Conservation (phyloP, 2,329 filamentous ascomycete genomes). For the Verticillium zaregamsianum region DNA sequence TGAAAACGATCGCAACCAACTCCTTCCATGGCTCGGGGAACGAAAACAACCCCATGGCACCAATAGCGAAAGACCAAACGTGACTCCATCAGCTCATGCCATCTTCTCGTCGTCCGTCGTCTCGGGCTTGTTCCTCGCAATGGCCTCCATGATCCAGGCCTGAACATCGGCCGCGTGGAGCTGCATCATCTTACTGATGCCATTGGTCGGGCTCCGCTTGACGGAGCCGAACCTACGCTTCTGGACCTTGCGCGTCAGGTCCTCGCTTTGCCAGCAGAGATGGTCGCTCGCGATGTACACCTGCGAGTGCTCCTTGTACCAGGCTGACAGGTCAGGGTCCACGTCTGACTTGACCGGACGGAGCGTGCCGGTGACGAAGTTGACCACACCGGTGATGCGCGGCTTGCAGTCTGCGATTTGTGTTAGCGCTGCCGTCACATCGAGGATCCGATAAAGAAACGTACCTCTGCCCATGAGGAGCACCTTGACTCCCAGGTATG, state of each 20-base stretch:
- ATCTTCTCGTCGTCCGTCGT: constrained; percentile 46
- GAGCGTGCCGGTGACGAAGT: constrained; percentile 75
- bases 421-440: constrained; percentile 12
- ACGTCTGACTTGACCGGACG: constrained; percentile 76
- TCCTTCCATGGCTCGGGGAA: not conserved
- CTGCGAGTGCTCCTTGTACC: constrained; percentile 80
- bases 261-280: constrained; percentile 66
- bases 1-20: not conserved
- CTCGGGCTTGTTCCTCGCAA: constrained; percentile 32
- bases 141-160: constrained; percentile 43
- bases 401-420: constrained; percentile 53
- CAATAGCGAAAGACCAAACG: not conserved
- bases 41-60: not conserved
- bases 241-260: constrained; percentile 53
- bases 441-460: not conserved
- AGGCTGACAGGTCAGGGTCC: constrained; percentile 66
- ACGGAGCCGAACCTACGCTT: constrained; percentile 60
- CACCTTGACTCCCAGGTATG: constrained; percentile 78
- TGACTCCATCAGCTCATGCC: constrained; percentile 8
- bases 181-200: constrained; percentile 53
- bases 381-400: constrained; percentile 68
- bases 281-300: constrained; percentile 76
- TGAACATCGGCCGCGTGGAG: constrained; percentile 47
- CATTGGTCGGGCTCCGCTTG: constrained; percentile 42
- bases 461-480: constrained; percentile 73